A percentile compares a stretch with the other conserved stretches of the same genome.
phyloP scores from a whole-genome alignment of 2,329 filamentous ascomycete genomes.

The Fusarium sp. region DNA sequence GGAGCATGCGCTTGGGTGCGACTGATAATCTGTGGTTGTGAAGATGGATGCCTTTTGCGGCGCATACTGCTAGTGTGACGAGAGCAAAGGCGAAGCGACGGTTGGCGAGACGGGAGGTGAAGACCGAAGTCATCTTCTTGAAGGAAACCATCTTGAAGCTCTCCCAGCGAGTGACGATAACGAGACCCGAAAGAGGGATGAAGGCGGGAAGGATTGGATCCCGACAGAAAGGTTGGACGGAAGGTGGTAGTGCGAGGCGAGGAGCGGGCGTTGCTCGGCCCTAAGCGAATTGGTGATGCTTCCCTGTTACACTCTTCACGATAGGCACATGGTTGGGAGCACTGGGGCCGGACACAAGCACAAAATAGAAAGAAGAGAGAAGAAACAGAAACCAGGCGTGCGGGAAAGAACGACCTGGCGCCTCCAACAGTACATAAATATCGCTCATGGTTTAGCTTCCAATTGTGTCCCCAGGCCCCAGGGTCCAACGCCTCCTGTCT shows the following conservation, averaged over 20 bases:
- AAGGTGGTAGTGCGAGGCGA: neutral
- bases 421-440: slow-evolving; percentile 28
- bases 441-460: neutral
- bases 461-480: neutral
- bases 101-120: slow-evolving; percentile 44
- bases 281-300: neutral
- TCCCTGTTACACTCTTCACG: slow-evolving; percentile 22
- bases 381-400: neutral
- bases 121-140: slow-evolving; percentile 20
- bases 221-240: neutral
- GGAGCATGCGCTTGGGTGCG: slow-evolving; percentile 45
- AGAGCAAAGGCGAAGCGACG: slow-evolving; percentile 49
- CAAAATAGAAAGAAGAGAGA: neutral
- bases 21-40: slow-evolving; percentile 49
- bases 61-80: slow-evolving; percentile 46
- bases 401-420: neutral
- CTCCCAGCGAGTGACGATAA: neutral
- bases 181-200: neutral
- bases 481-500: neutral
- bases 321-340: slow-evolving; percentile 1
- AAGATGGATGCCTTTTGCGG: slow-evolving; percentile 49
- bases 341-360: neutral
- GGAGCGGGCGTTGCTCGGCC: slow-evolving; percentile 9
- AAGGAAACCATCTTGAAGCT: slow-evolving; percentile 12
- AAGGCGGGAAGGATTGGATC: neutral